Evolutionary conservation across 331 rosid genomes (phyloP), one percentile per base, ranked within the genome.

Genomic region (Malus hybrid): DNA sequence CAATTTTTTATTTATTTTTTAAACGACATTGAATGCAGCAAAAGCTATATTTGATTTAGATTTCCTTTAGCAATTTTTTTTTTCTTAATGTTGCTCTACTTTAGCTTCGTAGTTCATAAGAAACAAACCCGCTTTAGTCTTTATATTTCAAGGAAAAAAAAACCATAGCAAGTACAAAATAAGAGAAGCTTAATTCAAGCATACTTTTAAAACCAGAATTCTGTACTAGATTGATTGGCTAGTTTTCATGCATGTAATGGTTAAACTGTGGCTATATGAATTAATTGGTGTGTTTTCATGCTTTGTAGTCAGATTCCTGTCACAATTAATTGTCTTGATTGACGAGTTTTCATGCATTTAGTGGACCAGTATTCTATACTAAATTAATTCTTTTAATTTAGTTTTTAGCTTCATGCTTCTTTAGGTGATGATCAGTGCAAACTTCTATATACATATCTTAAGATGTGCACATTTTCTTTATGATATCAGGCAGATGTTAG

Each of bases 401-500:
- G 46, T 61, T 42, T 42, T 62, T 81, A 24, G 62, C 59, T 67
- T 65, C n/a, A 39, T 77, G 72, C 62, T 80, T 64, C 61, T 50
- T 52, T 76, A 71, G 71, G 60, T 52, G 57, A 52, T 76, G 76
- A 86, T 76, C 60, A 68, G 33, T 65, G 70, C 36, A 70, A 39
- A 28, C 62, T 70, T 42, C 48, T 77, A 67, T 63, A 44, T 33
- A 70, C 29, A 13, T 64, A 59, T 74, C 78, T 75, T 78, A 22
- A 73, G 69, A 80, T 76, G 69, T 57, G 32, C 33, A 68, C 88
- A 50, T 71, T 79, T 77, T 85, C 13, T 60, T 29, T 69, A 61
- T 89, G 79, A 74, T 83, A 52, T 44, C 90, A 93, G 98, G 87
- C 82, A 76, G 97, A 93, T 66, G 67, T 79, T 75, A 85, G 91